Conservation (phyloP, 1,139 yeast species). For the Pichia sp. region DNA sequence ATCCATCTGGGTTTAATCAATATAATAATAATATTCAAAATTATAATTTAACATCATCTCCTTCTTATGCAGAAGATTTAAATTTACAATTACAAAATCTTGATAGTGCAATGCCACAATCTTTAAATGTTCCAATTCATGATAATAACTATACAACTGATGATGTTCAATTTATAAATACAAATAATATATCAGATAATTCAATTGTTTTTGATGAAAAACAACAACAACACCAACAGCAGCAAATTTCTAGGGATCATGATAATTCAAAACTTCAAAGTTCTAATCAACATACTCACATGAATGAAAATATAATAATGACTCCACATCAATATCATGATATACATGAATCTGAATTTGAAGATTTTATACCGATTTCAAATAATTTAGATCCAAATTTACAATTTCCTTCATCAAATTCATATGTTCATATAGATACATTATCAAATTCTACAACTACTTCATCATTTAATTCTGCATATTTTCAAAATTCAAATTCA, state of each 20-base stretch:
- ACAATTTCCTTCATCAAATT: slow-evolving; percentile 32
- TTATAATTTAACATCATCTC: slow-evolving; percentile 20
- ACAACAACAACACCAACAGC: neutral
- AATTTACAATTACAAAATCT: slow-evolving; percentile 17
- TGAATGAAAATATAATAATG: neutral
- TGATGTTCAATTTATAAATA: neutral
- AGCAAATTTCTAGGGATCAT: neutral
- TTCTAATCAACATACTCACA: neutral
- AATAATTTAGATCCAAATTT: slow-evolving; percentile 19
- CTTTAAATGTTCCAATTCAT: neutral
- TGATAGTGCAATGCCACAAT: slow-evolving; percentile 9
- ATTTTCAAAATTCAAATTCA: slow-evolving; percentile 11
- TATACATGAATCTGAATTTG: slow-evolving; percentile 6
- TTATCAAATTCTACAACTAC: slow-evolving; percentile 34
- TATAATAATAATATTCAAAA: slow-evolving; percentile 11
- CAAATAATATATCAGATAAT: slow-evolving; percentile 5
- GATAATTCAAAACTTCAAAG: neutral
- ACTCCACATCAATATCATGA: slow-evolving; percentile 3
- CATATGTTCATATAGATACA: slow-evolving; percentile 25
- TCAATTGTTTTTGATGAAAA: slow-evolving; percentile 4
- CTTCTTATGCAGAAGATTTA: slow-evolving; percentile 18
- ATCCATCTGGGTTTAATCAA: slow-evolving; percentile 14
- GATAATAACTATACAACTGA: slow-evolving; percentile 7
- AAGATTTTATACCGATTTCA: slow-evolving; percentile 26
- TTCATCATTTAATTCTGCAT: slow-evolving; percentile 31